Base-by-base conservation (phyloP, 306 rosid species). In the Dryas octopetala region DNA sequence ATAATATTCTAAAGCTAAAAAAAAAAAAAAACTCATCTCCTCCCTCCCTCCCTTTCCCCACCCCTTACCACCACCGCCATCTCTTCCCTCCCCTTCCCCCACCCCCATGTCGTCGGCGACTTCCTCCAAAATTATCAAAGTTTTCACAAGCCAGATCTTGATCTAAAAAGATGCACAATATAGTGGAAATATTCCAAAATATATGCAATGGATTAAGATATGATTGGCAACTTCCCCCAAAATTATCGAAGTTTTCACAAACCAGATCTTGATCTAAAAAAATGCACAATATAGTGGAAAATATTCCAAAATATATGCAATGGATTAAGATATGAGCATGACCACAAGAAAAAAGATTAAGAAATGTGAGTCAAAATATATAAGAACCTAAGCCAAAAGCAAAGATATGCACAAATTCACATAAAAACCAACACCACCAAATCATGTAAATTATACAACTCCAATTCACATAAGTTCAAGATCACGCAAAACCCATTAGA, bases 331-430 rank as follows among this genome's bases (percentile, higher is more conserved):
- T 23, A 23, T 23, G 23, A 23, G 23, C 23, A 23, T 23, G 23
- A 23, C 23, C 23, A 23, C 23, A 23, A 23, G 23, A 23, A 23
- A 23, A 23, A 23, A 23, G 23, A 23, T 6, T 3, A 66, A 46
- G 43, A 66, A 19, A 45, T 19, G 41, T 23, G 23, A 23, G 23
- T 23, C 0, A 23, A 23, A 23, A 23, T 15, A 50, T 13, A 68
- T 32, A 7, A 32, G 4, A 53, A 55, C 15, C 5, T 11, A 11
- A 11, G 16, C 4, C 0, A 19, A 59, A 50, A 47, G 41, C 79
- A 74, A 73, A 23, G 23, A 80, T 75, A 73, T 52, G 14, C 32
- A 62, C 44, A 23, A 23, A 23, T 23, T 23, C 23, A 23, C 23
- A 23, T 23, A 23, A 23, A 23, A 23, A 23, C 23, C 23, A 23